phyloP scores from a whole-genome alignment of 768 basidiomycete genomes.

The Tylopilus felleus region DNA sequence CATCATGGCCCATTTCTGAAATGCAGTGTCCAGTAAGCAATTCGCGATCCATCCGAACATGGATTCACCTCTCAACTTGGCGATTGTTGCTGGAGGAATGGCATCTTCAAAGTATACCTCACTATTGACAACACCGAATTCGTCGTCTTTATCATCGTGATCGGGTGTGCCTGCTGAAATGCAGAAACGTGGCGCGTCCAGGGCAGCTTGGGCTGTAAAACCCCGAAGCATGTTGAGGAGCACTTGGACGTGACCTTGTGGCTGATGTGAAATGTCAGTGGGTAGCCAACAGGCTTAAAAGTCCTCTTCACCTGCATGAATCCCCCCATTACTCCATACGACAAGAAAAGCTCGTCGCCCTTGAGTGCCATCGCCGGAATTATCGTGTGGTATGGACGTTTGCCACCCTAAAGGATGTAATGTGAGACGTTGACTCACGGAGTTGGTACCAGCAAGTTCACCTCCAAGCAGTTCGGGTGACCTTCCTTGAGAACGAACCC shows the following conservation, averaged over 20 bases:
- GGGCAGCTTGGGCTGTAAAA: constrained; percentile 80
- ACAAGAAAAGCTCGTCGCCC: constrained; percentile 79
- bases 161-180: constrained; percentile 84
- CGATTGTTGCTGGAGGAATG: constrained; percentile 58
- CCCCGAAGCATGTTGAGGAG: constrained; percentile 87
- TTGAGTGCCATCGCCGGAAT: constrained; percentile 85
- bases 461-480: constrained; percentile 84
- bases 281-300: neutral
- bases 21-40: neutral
- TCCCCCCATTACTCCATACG: constrained; percentile 90
- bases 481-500: constrained; percentile 76
- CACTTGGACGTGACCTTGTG: constrained; percentile 96
- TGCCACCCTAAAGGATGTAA: constrained; percentile 55
- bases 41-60: neutral
- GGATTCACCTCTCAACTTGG: constrained; percentile 60
- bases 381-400: constrained; percentile 91
- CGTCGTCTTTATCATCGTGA: constrained; percentile 41
- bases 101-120: constrained; percentile 90
- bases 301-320: constrained; percentile 67
- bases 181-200: constrained; percentile 95
- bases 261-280: constrained; percentile 40
- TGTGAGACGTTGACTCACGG: neutral
- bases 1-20: constrained; percentile 88
- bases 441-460: constrained; percentile 23
- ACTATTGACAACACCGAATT: constrained; percentile 65